Evolutionary conservation across 768 basidiomycete species (phyloP).

Genomic region (Russula compacta): DNA sequence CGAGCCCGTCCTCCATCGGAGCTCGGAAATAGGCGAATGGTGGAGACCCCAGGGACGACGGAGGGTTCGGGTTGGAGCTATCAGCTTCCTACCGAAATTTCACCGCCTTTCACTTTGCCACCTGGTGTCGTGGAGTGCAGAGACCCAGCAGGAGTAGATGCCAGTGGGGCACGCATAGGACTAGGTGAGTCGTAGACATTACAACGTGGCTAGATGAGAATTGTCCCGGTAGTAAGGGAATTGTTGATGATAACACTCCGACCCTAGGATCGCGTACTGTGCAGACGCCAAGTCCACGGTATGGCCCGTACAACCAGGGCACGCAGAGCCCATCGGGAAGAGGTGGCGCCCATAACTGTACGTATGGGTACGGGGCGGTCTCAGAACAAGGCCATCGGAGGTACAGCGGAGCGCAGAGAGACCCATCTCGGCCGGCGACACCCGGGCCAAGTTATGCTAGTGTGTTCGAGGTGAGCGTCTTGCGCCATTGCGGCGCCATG

Average conservation of each 20-base stretch:
- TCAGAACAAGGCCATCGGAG: conserved; percentile 16
- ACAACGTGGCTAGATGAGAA: neutral
- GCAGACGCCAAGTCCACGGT: conserved; percentile 14
- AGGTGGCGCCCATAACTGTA: conserved; percentile 11
- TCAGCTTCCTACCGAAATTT: conserved; percentile 16
- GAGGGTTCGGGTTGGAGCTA: conserved; percentile 15
- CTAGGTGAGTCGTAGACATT: conserved; percentile 5
- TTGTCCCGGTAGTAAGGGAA: neutral
- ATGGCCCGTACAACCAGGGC: conserved; percentile 5
- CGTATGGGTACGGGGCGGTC: conserved; percentile 12
- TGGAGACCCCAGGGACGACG: conserved; percentile 4
- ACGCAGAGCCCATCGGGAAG: conserved; percentile 15
- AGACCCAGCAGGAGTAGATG: conserved; percentile 10
- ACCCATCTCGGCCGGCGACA: conserved; percentile 17
- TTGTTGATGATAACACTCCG: neutral
- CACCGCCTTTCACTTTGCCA: conserved; percentile 15
- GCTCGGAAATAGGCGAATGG: conserved; percentile 13
- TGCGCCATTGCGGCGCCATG: neutral
- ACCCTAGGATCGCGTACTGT: conserved; percentile 7
- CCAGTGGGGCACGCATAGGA: conserved; percentile 4
- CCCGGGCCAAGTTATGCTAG: conserved; percentile 14
- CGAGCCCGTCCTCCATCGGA: conserved; percentile 13
- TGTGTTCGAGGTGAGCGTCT: conserved; percentile 19
- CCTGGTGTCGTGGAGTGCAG: conserved; percentile 15
- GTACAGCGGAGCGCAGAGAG: conserved; percentile 16